These are phyloP conservation scores for Phellopilus nigrolimitatus DNA, from an alignment of 1,284 basidiomycete genomes.

Conservation along the genomic window DNA sequence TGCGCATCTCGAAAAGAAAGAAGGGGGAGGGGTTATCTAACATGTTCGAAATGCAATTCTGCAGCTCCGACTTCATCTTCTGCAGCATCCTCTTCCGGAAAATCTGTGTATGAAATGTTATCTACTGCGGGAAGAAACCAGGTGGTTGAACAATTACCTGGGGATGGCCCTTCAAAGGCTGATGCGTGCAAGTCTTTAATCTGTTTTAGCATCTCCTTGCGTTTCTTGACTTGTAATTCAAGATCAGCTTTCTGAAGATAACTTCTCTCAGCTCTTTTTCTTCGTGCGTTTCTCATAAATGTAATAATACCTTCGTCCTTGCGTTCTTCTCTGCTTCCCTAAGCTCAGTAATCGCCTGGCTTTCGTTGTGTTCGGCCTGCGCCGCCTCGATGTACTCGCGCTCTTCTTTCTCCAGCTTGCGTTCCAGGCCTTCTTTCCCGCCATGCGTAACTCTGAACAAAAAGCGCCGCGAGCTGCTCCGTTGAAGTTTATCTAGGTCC, in stretches of 20 bases:
- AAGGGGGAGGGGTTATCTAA: not conserved
- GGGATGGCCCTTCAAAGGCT: constrained; percentile 17
- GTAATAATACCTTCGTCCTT: constrained; percentile 5
- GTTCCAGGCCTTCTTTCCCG: constrained; percentile 17
- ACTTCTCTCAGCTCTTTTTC: not conserved
- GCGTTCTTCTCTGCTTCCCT: constrained; percentile 14
- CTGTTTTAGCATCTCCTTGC: constrained; percentile 6
- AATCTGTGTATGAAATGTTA: constrained; percentile 3
- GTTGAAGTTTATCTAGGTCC: constrained; percentile 18
- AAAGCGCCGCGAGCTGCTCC: constrained; percentile 16
- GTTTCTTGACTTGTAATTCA: not conserved
- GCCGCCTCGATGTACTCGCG: constrained; percentile 19
- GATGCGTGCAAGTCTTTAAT: constrained; percentile 14
- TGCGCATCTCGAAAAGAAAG: not conserved
- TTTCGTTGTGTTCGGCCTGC: constrained; percentile 18
- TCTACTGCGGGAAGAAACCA: not conserved
- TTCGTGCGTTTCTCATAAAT: not conserved
- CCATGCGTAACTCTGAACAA: constrained; percentile 11
- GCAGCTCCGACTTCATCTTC: constrained; percentile 14
- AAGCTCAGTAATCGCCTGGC: constrained; percentile 10
- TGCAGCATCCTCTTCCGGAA: constrained; percentile 20
- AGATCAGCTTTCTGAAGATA: constrained; percentile 11
- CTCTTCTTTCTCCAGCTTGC: constrained; percentile 19
- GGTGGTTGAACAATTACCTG: constrained; percentile 4
- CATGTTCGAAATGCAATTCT: constrained; percentile 12